Percentiles rank a stretch among this genome's conserved stretches.
phyloP scores from a whole-genome alignment of 169 alveolate species.

The Cryptosporidium tyzzeri region DNA sequence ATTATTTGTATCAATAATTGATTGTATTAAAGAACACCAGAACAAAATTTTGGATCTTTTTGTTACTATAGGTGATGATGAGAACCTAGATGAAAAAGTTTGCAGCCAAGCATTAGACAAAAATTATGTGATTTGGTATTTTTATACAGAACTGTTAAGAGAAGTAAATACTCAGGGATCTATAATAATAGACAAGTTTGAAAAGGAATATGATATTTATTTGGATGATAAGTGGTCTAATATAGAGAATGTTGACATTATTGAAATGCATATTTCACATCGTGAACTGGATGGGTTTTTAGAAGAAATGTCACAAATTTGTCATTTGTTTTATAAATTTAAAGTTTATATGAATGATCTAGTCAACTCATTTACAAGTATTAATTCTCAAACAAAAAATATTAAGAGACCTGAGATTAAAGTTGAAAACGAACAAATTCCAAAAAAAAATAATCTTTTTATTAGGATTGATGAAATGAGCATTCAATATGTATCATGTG shows the following conservation, averaged over 20 bases:
- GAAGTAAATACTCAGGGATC: constrained; percentile 58
- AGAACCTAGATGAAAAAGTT: not conserved
- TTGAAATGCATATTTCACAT: constrained; percentile 57
- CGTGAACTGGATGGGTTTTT: constrained; percentile 62
- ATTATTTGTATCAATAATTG: constrained; percentile 29
- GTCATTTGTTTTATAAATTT: constrained; percentile 44
- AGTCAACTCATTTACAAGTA: constrained; percentile 15
- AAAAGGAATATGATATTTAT: constrained; percentile 30
- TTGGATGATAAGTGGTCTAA: constrained; percentile 45
- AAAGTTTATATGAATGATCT: constrained; percentile 51
- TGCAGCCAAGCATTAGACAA: not conserved
- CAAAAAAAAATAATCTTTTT: constrained; percentile 5
- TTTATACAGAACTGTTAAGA: constrained; percentile 24
- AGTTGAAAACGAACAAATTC: not conserved
- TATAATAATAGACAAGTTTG: constrained; percentile 48
- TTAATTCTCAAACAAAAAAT: not conserved
- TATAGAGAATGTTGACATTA: constrained; percentile 13
- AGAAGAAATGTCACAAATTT: constrained; percentile 44
- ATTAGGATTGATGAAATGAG: constrained; percentile 40
- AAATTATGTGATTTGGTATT: constrained; percentile 9
- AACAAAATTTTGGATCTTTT: constrained; percentile 32
- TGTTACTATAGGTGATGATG: not conserved
- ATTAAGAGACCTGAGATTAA: not conserved
- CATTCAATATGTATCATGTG: constrained; percentile 64
- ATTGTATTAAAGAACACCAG: constrained; percentile 46